These are phyloP conservation scores for Mycocentrospora acerina DNA, from an alignment of 2,329 filamentous ascomycete species.

Conservation along the genomic window DNA sequence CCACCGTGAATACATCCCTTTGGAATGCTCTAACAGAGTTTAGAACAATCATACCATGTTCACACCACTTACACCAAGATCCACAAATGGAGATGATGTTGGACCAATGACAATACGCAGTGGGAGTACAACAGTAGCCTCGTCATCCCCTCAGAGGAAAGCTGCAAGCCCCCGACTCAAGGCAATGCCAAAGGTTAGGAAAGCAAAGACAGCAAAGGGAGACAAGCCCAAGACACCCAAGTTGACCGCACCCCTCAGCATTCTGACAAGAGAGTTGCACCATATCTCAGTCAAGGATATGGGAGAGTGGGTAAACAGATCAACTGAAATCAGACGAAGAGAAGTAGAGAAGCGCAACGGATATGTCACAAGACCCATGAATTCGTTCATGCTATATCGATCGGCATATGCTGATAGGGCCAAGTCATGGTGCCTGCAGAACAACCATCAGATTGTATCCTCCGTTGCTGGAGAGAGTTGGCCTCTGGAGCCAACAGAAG, in stretches of 20 bases:
- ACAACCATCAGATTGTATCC: conserved; percentile 93
- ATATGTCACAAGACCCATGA: conserved; percentile 90
- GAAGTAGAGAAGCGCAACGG: conserved; percentile 73
- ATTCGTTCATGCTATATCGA: conserved; percentile 96
- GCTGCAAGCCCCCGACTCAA: conserved; percentile 29
- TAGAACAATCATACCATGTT: conserved; percentile 31
- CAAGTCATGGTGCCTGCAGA: conserved; percentile 77
- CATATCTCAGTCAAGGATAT: conserved; percentile 73
- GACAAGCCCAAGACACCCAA: conserved; percentile 53
- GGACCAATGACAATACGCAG: conserved; percentile 44
- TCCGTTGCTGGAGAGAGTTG: conserved; percentile 84
- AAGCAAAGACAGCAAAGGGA: conserved; percentile 47
- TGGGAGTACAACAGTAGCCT: conserved; percentile 23
- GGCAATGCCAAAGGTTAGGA: conserved; percentile 43
- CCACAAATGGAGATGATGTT: conserved; percentile 44
- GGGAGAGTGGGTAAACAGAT: conserved; percentile 73
- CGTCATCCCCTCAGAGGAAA: conserved; percentile 24
- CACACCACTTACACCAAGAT: conserved; percentile 48
- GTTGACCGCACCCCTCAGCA: conserved; percentile 68
- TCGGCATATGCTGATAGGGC: conserved; percentile 87
- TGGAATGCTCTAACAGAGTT: conserved; percentile 16
- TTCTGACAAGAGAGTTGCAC: conserved; percentile 64
- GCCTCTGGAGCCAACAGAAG: conserved; percentile 72
- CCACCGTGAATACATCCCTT: background rate
- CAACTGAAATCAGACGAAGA: conserved; percentile 62